Evolutionary conservation across 2,329 filamentous ascomycete genomes (phyloP), one percentile per base, ranked within the genome.

Genomic region (Venturia oleaginea): DNA sequence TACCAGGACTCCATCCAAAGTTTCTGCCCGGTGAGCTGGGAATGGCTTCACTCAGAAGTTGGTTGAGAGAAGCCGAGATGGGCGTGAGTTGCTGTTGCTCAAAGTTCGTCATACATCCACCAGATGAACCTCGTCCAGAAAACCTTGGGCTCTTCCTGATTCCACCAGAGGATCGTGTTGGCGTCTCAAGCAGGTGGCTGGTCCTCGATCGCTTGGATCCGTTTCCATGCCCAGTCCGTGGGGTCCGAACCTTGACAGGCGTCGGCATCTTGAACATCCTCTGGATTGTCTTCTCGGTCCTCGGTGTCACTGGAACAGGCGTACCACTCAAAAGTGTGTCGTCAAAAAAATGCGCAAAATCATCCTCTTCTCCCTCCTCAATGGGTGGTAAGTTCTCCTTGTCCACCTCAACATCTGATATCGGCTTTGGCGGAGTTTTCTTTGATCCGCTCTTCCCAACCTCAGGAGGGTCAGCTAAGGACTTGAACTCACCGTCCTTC

Each of bases 281-380:
- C 65, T 75, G 68, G 69, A 78, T 67, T 68, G 87, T 71, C 83
- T 83, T 40, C 81, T 85, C 68, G 83, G 84, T 85, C 1, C 82
- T 84, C n/a, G 79, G 79, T n/a, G 81, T 82, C 1, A 84, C 77
- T 74, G 65, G 78, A 76, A 71, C 80, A 15, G 62, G 62, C 34
- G 46, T 63, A 10, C 46, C 46, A n/a, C 24, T 11, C 3, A 40
- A 17, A 3, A 38, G 17, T 22, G 62, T 69, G 3, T 77, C 67
- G 75, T 82, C 70, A 69, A 94, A 92, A 4, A 94, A 80, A 61
- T 83, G 80, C 48, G 85, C 82, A 6, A 89, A 73, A 42, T 83
- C 81, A 66, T 86, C 82, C 43, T 76, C 73, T 11, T 62, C 57
- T 17, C 71, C 70, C 6, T 62, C 57, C 13, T 71, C 70, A 4